These are phyloP conservation scores for Salvia sclarea DNA, from an alignment of 305 asterid genomes.

Conservation along the genomic window DNA sequence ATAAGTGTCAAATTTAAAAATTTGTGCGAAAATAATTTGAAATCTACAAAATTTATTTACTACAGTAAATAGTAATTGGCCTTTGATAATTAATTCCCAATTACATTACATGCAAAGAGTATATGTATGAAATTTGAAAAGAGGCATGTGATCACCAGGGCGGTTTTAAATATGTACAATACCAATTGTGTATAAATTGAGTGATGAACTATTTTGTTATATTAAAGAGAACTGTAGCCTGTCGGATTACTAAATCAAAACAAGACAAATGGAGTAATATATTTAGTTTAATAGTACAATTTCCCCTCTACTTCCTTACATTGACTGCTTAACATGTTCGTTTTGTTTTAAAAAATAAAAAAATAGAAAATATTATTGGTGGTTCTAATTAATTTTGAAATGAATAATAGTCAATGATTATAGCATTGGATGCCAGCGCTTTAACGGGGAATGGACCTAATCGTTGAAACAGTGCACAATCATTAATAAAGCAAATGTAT, in stretches of 20 bases:
- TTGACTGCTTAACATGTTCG: constrained; percentile 14
- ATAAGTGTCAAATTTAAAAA: no score
- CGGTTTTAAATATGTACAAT: no score
- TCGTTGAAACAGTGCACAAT: neutral
- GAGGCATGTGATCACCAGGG: neutral
- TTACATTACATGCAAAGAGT: no score
- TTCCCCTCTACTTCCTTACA: neutral
- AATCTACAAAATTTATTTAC: no score
- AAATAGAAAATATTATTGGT: neutral
- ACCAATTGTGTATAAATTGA: no score
- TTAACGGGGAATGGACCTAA: constrained; percentile 11
- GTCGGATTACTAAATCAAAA: neutral
- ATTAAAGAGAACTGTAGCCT: neutral
- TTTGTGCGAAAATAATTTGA: no score
- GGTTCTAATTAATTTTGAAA: neutral
- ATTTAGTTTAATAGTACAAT: neutral
- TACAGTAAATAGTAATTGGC: no score
- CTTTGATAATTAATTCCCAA: no score
- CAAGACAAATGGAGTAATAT: neutral
- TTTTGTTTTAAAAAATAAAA: no score
- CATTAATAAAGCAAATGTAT: neutral
- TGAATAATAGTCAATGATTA: constrained; percentile 25
- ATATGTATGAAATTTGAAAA: no score
- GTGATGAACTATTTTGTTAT: neutral
- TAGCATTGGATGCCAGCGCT: constrained; percentile 29